phyloP scores from a whole-genome alignment of 306 rosid species.

The Hippophae rhamnoides region DNA sequence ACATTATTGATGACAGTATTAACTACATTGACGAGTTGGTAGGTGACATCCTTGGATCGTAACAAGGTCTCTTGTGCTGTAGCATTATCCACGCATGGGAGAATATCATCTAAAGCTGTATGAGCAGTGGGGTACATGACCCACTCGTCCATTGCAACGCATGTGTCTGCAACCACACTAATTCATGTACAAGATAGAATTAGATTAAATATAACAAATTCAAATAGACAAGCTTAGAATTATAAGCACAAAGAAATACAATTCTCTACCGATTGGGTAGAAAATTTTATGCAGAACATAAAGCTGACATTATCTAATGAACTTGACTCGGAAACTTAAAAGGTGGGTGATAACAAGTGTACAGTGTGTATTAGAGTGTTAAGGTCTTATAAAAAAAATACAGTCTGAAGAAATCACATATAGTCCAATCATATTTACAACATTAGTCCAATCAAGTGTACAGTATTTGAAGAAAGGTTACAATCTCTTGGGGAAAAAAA shows the following conservation, averaged over 20 bases:
- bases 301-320: too few relatives aligned
- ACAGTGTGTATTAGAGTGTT: too few relatives aligned
- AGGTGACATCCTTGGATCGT: slow-evolving; percentile 38
- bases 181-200: slow-evolving; percentile 11
- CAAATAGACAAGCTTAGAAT: neutral
- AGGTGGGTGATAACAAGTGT: too few relatives aligned
- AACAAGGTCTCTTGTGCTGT: slow-evolving; percentile 34
- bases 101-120: slow-evolving; percentile 69
- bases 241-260: neutral
- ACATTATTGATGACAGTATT: slow-evolving; percentile 23
- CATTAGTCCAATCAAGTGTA: too few relatives aligned
- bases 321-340: too few relatives aligned
- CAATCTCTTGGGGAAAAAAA: too few relatives aligned
- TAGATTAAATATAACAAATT: neutral
- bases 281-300: too few relatives aligned
- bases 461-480: too few relatives aligned
- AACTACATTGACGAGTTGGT: slow-evolving; percentile 21
- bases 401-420: too few relatives aligned
- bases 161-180: slow-evolving; percentile 64
- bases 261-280: too few relatives aligned
- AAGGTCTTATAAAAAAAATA: too few relatives aligned
- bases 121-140: slow-evolving; percentile 49
- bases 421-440: too few relatives aligned
- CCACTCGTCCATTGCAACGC: slow-evolving; percentile 89
- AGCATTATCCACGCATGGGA: slow-evolving; percentile 67